phyloP scores from a whole-genome alignment of 2,329 filamentous ascomycete species.

The Aspergillus vadensis region DNA sequence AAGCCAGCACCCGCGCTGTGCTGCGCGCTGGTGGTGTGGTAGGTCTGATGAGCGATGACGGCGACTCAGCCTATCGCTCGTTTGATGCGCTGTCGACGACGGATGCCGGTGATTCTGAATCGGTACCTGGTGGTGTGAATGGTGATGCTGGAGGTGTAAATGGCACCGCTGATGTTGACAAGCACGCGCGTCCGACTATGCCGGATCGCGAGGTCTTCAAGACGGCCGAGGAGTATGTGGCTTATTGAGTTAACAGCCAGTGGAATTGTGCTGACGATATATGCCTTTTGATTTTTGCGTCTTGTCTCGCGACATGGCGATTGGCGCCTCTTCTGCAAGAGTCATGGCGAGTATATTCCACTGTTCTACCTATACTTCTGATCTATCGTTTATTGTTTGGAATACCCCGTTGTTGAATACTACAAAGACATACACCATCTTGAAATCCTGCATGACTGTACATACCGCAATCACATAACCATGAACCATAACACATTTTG shows the following conservation, averaged over 20 bases:
- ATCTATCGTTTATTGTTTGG: neutral
- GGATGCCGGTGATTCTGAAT: slow-evolving; percentile 14
- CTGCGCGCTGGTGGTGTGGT: slow-evolving; percentile 32
- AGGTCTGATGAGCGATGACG: slow-evolving; percentile 18
- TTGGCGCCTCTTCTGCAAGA: neutral
- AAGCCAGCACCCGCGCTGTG: slow-evolving; percentile 35
- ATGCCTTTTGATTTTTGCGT: neutral
- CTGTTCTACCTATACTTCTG: neutral
- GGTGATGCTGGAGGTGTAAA: neutral
- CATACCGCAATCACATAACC: neutral
- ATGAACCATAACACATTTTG: neutral
- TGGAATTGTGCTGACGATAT: neutral
- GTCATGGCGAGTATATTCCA: neutral
- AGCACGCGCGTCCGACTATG: slow-evolving; percentile 26
- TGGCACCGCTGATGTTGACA: neutral
- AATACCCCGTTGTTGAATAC: neutral
- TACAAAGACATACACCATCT: neutral
- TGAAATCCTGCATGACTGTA: neutral
- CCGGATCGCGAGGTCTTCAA: slow-evolving; percentile 33
- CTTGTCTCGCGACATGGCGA: too few species aligned
- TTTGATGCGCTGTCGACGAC: slow-evolving; percentile 27
- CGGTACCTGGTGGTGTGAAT: neutral
- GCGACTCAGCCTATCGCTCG: slow-evolving; percentile 24
- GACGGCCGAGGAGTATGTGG: slow-evolving; percentile 28
- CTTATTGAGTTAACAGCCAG: neutral